Percentiles rank a stretch among this genome's conserved stretches.
Evolutionary conservation across 2,329 filamentous ascomycete species (phyloP).

Genomic region (Colletotrichum brevisporum): DNA sequence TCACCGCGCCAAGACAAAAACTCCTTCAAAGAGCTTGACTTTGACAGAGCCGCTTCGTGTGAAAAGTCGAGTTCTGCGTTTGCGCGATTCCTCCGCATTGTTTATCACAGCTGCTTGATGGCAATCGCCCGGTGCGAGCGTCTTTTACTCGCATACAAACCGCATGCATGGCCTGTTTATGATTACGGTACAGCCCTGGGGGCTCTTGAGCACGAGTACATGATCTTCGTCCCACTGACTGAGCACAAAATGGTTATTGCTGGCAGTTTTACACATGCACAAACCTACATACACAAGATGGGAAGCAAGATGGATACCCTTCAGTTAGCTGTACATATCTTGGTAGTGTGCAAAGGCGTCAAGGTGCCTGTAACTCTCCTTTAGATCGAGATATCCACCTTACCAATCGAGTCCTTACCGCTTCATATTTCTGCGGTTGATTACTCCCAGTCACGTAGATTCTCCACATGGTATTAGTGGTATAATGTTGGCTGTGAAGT

Average conservation of each 20-base stretch:
- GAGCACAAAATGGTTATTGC: not conserved
- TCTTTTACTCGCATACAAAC: not conserved
- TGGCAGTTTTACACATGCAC: not conserved
- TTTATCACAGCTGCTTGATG: constrained; percentile 2
- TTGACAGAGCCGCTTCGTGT: not conserved
- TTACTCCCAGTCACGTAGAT: no score
- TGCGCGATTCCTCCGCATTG: not conserved
- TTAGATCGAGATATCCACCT: no score
- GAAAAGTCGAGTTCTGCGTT: not conserved
- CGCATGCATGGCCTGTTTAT: not conserved
- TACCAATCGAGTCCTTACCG: no score
- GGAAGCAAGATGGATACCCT: constrained; percentile 2
- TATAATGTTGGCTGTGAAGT: no score
- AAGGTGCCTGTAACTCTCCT: no score
- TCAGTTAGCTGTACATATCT: constrained; percentile 12
- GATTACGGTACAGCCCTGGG: constrained; percentile 1
- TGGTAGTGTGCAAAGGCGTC: not conserved
- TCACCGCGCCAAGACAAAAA: not conserved
- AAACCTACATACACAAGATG: not conserved
- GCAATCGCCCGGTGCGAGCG: not conserved
- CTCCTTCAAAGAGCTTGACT: not conserved
- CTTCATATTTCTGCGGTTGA: no score
- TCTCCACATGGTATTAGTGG: no score
- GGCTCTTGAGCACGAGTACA: constrained; percentile 3
- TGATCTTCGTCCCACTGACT: constrained; percentile 6